Percentiles rank a stretch among this genome's conserved stretches.
These are phyloP conservation scores for Hemerocallis citrina DNA, from an alignment of 106 monocot genomes.

Conservation along the genomic window DNA sequence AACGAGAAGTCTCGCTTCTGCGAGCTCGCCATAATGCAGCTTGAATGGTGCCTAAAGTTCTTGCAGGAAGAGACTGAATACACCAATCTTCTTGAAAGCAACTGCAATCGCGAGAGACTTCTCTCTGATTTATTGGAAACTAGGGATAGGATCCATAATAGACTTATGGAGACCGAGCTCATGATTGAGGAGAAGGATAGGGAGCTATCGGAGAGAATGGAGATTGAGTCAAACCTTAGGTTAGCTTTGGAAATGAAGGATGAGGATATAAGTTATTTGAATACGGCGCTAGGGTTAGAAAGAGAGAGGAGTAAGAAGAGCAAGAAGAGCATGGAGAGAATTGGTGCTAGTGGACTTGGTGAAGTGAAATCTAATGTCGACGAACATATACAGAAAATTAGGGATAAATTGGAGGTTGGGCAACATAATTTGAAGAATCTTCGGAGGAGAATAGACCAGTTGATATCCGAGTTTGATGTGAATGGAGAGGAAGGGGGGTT, in stretches of 20 bases:
- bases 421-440: slow-evolving; percentile 16
- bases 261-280: slow-evolving; percentile 27
- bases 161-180: slow-evolving; percentile 54
- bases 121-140: slow-evolving; percentile 40
- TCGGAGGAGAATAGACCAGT: slow-evolving; percentile 18
- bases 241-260: slow-evolving; percentile 41
- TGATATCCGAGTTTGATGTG: not conserved
- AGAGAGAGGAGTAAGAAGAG: slow-evolving; percentile 10
- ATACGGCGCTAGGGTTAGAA: slow-evolving; percentile 14
- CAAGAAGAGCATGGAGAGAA: not conserved
- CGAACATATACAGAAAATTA: slow-evolving; percentile 17
- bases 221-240: slow-evolving; percentile 30
- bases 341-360: not conserved
- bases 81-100: slow-evolving; percentile 14
- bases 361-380: slow-evolving; percentile 18
- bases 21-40: slow-evolving; percentile 65
- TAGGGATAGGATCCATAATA: slow-evolving; percentile 35
- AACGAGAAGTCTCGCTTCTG: slow-evolving; percentile 64
- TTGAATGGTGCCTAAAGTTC: slow-evolving; percentile 69
- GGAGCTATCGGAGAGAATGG: slow-evolving; percentile 34
- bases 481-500: slow-evolving; percentile 1
- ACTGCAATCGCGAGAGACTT: slow-evolving; percentile 29
- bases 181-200: slow-evolving; percentile 52
- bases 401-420: slow-evolving; percentile 24
- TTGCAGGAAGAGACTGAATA: slow-evolving; percentile 47